phyloP scores from a whole-genome alignment of 2,329 filamentous ascomycete species.

The Metarhizium robertsii region DNA sequence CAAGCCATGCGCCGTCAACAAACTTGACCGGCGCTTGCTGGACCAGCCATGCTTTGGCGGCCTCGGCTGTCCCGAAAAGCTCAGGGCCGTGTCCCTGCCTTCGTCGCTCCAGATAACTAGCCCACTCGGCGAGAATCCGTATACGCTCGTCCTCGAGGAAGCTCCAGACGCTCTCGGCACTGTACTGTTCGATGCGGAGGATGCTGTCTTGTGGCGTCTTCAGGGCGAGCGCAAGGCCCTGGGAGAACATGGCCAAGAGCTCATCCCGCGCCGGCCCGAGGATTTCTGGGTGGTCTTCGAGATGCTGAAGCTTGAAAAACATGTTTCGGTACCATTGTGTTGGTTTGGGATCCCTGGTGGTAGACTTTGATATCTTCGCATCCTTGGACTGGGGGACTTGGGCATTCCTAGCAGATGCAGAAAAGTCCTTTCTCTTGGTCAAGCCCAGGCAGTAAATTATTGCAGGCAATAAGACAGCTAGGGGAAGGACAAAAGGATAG shows the following conservation, averaged over 20 bases:
- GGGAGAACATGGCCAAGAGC: background rate
- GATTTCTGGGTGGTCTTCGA: background rate
- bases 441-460: background rate
- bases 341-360: background rate
- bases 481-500: background rate
- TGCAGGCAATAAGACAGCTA: background rate
- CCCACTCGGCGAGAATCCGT: background rate
- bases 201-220: background rate
- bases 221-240: background rate
- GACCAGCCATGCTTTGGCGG: background rate
- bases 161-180: background rate
- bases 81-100: background rate
- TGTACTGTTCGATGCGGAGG: background rate
- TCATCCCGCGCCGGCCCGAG: background rate
- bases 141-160: background rate
- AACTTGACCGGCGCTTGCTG: conserved; percentile 20
- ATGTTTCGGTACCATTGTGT: background rate
- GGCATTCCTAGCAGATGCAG: background rate
- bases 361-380: background rate
- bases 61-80: background rate
- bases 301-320: background rate
- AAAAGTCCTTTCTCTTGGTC: background rate
- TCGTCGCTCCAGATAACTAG: background rate
- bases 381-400: background rate
- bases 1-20: conserved; percentile 40